These are phyloP conservation scores for Arctium lappa DNA, from an alignment of 129 eudicot species.

Conservation along the genomic window DNA sequence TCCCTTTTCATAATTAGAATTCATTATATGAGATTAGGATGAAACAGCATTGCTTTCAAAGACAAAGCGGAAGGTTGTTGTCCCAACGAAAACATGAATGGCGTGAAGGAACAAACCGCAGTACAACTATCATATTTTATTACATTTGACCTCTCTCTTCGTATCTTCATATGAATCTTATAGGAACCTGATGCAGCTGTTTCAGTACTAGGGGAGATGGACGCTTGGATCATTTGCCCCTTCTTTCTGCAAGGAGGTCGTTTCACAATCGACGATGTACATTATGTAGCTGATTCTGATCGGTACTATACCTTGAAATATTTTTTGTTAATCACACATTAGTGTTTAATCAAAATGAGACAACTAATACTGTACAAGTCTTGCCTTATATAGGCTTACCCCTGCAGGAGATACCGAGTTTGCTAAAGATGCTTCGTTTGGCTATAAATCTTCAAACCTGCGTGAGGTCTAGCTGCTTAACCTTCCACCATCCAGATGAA, in stretches of 20 bases:
- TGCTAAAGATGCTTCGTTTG: constrained; percentile 98
- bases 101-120: background rate
- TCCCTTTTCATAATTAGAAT: too few relatives aligned
- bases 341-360: constrained; percentile 8
- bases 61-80: background rate
- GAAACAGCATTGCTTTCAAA: background rate
- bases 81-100: background rate
- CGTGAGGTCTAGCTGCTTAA: constrained; percentile 58
- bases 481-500: background rate
- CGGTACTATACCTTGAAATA: constrained; percentile 38
- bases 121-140: background rate
- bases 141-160: background rate
- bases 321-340: background rate
- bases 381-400: constrained; percentile 59
- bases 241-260: constrained; percentile 99
- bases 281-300: constrained; percentile 92
- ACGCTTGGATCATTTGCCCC: constrained; percentile 97
- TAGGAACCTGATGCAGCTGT: constrained; percentile 97
- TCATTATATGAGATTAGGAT: too few relatives aligned
- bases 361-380: constrained; percentile 9
- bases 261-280: constrained; percentile 79
- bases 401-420: constrained; percentile 99
- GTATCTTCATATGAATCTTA: constrained; percentile 16
- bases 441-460: constrained; percentile 90
- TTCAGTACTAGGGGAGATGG: constrained; percentile 94